Base-by-base conservation (phyloP, 2,329 filamentous ascomycete genomes). In the Arthroderma sp. region DNA sequence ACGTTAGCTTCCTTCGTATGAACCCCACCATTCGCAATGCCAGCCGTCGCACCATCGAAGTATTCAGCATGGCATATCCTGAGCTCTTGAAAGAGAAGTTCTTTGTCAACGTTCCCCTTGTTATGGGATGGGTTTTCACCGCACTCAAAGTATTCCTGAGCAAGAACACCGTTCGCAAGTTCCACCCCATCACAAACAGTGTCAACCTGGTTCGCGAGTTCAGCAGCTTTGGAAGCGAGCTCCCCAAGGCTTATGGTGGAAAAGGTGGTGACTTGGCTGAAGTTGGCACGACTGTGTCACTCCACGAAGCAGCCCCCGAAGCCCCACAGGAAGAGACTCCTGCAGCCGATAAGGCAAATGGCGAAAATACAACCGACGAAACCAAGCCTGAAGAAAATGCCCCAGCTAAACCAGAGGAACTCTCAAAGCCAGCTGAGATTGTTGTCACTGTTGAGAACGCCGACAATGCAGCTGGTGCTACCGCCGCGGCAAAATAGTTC, bases 81-180 rank as follows among this genome's bases (percentile, higher is more conserved):
- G 89, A 95, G 69, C 78, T 94, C 6, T 74, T 95, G 40, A 78
- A 78, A 55, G 78, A 89, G 68, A 95, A 95, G 71, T 95, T 88
- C 73, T 95, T 95, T 60, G 83, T 95, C 67, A 95, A 95, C 57
- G 86, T 95, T 4, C 89, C 89, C 0, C 66, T 80, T 45, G 72
- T 95, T 56, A 95, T 95, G 88, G 84, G 86, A 46, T 95, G 88
- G 73, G 75, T 87, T 60, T 87, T 83, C 61, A 69, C 71, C 15
- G 73, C 81, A 44, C 81, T 87, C 69, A 87, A 86, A 69, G 65
- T 85, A 11, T 82, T 88, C 61, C 69, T 87, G 37, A 78, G 80
- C 29, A 71, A 78, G 41, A 81, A 82, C 57, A 87, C 83, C 1
- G 73, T 83, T 52, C 81, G 81, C 68, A 87, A 87, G 61, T 86